Percentiles rank a stretch among this genome's conserved stretches.
These are phyloP conservation scores for Sclerotinia minor DNA, from an alignment of 2,329 filamentous ascomycete species.

Conservation along the genomic window DNA sequence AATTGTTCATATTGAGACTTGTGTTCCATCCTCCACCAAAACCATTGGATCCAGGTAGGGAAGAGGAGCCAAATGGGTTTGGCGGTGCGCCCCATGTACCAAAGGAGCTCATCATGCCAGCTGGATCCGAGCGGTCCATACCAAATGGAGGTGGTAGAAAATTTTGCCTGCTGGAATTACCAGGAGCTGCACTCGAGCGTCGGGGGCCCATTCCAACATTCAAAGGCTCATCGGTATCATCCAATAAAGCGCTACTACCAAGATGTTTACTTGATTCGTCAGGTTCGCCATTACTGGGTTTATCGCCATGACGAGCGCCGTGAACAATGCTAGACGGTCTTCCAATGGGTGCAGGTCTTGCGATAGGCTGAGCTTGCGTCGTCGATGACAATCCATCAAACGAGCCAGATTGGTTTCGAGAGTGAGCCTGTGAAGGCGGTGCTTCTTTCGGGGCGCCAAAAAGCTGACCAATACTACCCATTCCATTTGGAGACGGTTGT, in stretches of 20 bases:
- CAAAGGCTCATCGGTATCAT: constrained; percentile 65
- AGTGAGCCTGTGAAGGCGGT: constrained; percentile 59
- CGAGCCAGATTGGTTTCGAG: constrained; percentile 72
- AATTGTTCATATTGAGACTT: constrained; percentile 47
- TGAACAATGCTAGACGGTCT: constrained; percentile 73
- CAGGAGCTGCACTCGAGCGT: constrained; percentile 40
- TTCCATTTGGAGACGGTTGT: constrained; percentile 46
- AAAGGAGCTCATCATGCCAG: constrained; percentile 37
- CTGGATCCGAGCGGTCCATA: constrained; percentile 38
- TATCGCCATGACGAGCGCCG: constrained; percentile 48
- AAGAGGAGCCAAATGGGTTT: constrained; percentile 41
- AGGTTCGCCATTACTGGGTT: constrained; percentile 52
- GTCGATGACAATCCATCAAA: constrained; percentile 57
- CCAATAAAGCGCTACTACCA: constrained; percentile 85
- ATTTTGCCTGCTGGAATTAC: constrained; percentile 35
- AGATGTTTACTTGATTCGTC: constrained; percentile 77
- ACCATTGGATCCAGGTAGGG: constrained; percentile 39
- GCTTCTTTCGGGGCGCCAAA: constrained; percentile 45
- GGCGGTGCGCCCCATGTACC: constrained; percentile 42
- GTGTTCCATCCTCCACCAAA: constrained; percentile 38
- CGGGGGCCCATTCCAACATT: constrained; percentile 42
- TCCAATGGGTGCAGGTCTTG: constrained; percentile 83
- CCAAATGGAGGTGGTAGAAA: constrained; percentile 40
- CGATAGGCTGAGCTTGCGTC: constrained; percentile 68
- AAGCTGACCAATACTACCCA: constrained; percentile 45